A percentile compares a stretch with the other conserved stretches of the same genome.
These are phyloP conservation scores for Caloboletus inedulis DNA, from an alignment of 1,284 basidiomycete species.

Conservation along the genomic window DNA sequence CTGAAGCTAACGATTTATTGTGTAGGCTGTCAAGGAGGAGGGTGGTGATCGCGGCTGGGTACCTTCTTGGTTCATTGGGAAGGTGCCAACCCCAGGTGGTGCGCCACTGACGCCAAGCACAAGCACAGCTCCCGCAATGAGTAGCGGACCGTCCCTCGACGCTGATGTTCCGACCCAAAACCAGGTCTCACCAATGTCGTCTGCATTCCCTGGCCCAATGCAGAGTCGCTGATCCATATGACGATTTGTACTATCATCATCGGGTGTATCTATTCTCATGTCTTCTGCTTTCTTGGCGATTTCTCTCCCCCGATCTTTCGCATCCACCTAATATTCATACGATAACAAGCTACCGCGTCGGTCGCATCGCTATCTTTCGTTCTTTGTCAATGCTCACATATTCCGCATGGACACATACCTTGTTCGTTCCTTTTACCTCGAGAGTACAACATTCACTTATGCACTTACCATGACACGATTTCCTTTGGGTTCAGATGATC, in stretches of 20 bases:
- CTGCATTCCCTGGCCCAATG: conserved; percentile 55
- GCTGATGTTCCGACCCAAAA: conserved; percentile 43
- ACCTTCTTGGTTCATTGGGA: conserved; percentile 80
- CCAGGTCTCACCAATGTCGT: conserved; percentile 72
- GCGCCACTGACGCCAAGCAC: conserved; percentile 58
- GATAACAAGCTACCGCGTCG: conserved; percentile 16
- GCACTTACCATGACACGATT: conserved; percentile 14
- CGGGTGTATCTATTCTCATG: conserved; percentile 27
- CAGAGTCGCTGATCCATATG: conserved; percentile 24
- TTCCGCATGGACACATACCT: conserved; percentile 14
- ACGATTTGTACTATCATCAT: conserved; percentile 13
- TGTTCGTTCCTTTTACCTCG: conserved; percentile 6
- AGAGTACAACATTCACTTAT: conserved; percentile 17
- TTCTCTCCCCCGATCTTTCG: conserved; percentile 21
- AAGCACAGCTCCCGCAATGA: conserved; percentile 35
- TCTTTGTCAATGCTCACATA: conserved; percentile 30
- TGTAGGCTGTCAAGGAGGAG: conserved; percentile 81
- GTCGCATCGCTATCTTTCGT: conserved; percentile 25
- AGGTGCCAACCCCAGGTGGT: conserved; percentile 51
- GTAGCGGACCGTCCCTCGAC: conserved; percentile 31
- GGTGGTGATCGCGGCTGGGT: conserved; percentile 91
- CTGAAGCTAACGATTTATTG: conserved; percentile 8
- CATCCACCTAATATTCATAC: conserved; percentile 21
- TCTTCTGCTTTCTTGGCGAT: conserved; percentile 19
- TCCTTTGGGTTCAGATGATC: conserved; percentile 17